phyloP scores from a whole-genome alignment of 2,329 filamentous ascomycete genomes.

The Aspergillus texensis region DNA sequence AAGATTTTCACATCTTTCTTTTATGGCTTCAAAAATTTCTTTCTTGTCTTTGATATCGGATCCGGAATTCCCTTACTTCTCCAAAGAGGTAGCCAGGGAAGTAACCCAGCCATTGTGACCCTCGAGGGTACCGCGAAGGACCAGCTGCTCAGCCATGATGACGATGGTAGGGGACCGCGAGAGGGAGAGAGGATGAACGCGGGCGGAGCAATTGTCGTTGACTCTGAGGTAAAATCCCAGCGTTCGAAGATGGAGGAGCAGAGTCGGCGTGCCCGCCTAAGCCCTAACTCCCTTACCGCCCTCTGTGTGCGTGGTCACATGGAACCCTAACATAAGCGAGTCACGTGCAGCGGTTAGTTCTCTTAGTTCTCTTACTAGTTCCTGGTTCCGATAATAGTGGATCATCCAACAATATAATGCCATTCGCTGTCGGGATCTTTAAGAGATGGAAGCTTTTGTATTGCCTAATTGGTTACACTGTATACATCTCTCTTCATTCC shows the following conservation, averaged over 20 bases:
- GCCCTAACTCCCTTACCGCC: constrained; percentile 39
- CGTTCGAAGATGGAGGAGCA: constrained; percentile 39
- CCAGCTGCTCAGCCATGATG: constrained; percentile 87
- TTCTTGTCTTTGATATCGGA: constrained; percentile 13
- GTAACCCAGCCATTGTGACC: constrained; percentile 99
- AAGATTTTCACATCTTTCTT: constrained; percentile 9
- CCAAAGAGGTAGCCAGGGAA: constrained; percentile 95
- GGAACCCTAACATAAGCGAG: constrained; percentile 27
- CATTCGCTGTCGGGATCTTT: not conserved
- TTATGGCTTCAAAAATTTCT: constrained; percentile 17
- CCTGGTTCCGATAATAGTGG: not conserved
- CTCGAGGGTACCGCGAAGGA: constrained; percentile 96
- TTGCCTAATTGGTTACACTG: not conserved
- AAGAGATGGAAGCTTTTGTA: not conserved
- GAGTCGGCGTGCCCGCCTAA: constrained; percentile 32
- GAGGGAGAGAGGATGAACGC: constrained; percentile 38
- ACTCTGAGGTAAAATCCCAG: constrained; percentile 44
- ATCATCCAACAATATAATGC: not conserved
- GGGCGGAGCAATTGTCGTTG: constrained; percentile 46
- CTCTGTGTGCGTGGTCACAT: constrained; percentile 32
- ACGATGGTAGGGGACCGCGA: constrained; percentile 42
- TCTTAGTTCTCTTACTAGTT: not conserved
- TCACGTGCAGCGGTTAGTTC: constrained; percentile 18
- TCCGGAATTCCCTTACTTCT: constrained; percentile 72
- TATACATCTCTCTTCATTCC: not conserved